Percentiles rank a stretch among this genome's conserved stretches.
Evolutionary conservation across 1,284 basidiomycete genomes (phyloP).

Genomic region (Rhodotorula sp.): DNA sequence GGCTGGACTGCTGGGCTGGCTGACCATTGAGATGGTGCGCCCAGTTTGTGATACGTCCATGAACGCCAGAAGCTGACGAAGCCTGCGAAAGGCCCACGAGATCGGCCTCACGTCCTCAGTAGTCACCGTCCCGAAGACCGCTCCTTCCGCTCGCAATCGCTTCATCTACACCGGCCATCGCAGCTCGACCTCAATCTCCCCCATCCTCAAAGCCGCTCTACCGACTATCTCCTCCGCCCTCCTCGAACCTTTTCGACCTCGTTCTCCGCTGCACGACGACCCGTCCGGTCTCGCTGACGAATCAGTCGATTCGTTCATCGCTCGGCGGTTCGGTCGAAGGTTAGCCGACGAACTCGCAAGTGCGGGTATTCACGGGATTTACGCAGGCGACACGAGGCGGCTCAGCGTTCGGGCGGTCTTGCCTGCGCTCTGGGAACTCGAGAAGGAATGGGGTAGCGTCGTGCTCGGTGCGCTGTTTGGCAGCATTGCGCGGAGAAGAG

Average conservation of each 20-base stretch:
- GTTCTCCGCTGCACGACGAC: conserved; percentile 48
- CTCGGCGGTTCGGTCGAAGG: conserved; percentile 67
- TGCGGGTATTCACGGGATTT: conserved; percentile 88
- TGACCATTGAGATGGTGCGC: conserved; percentile 70
- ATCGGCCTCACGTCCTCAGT: conserved; percentile 62
- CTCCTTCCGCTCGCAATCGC: conserved; percentile 69
- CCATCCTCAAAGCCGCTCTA: conserved; percentile 54
- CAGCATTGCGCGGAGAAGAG: conserved; percentile 31
- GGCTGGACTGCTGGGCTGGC: conserved; percentile 58
- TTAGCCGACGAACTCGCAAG: conserved; percentile 75
- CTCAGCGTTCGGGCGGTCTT: conserved; percentile 77
- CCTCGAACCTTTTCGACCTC: conserved; percentile 59
- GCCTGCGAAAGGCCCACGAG: conserved; percentile 63
- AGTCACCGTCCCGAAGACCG: conserved; percentile 62
- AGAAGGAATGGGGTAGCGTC: conserved; percentile 65
- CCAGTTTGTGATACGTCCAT: neutral
- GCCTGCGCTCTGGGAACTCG: conserved; percentile 65
- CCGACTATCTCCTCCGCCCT: conserved; percentile 59
- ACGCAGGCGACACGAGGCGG: conserved; percentile 74
- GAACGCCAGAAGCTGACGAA: neutral
- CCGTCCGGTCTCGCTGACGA: conserved; percentile 60
- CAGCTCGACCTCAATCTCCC: conserved; percentile 56
- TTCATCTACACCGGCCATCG: conserved; percentile 64
- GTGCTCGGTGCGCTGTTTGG: conserved; percentile 60
- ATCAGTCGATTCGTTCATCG: conserved; percentile 73